These are phyloP conservation scores for Gracilaria caudata DNA, from an alignment of 23 red algal species.

Conservation along the genomic window DNA sequence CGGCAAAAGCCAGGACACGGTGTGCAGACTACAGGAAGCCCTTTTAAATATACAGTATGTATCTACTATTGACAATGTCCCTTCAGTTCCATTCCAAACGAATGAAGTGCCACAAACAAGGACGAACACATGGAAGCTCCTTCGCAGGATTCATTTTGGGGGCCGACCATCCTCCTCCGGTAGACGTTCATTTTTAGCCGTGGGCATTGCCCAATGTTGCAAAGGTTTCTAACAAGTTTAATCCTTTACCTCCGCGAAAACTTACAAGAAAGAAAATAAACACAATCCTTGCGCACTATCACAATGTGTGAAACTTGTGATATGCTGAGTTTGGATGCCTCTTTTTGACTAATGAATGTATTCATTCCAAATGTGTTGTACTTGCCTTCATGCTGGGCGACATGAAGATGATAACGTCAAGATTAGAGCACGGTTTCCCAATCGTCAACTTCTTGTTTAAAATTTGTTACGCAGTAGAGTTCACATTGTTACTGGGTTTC, in stretches of 20 bases:
- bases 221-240: not conserved
- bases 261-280: not conserved
- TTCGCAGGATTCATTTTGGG: not conserved
- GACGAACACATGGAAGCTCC: not conserved
- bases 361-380: not conserved
- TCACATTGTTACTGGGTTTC: not conserved
- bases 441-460: not conserved
- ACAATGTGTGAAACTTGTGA: not conserved
- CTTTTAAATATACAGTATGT: no score
- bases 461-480: not conserved
- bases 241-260: not conserved
- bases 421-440: not conserved
- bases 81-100: no score
- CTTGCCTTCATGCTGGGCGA: not conserved
- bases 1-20: no score
- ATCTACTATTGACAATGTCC: no score
- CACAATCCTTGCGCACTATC: not conserved
- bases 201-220: not conserved
- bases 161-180: not conserved
- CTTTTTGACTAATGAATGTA: not conserved
- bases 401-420: not conserved
- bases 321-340: not conserved
- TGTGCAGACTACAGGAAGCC: no score
- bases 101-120: not conserved
- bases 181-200: not conserved